Evolutionary conservation across 805 yeast genomes (phyloP), one percentile per base, ranked within the genome.

Genomic region (Kodamaea nitidulidarum): DNA sequence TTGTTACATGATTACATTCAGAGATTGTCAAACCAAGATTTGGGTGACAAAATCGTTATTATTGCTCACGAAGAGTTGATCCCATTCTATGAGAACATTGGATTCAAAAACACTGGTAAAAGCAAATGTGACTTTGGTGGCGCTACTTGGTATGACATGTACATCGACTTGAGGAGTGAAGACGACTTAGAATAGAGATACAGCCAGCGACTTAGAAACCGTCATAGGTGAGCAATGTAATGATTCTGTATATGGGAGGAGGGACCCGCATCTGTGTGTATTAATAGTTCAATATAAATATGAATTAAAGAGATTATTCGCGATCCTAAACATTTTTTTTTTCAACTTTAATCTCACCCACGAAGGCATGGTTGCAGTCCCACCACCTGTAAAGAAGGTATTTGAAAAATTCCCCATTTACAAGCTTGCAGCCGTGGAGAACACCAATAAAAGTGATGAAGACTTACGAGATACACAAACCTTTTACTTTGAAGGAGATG

Each of bases 1-100:
- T 65, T 91, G 54, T 62, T 91, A 52, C 88, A 84, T 50, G 98
- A 91, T 63, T 93, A 86, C 64, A 75, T 90, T 45, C 97, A 93
- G 61, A 86, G 91, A 56, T 67, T 91, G 60, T 78, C 87, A 35
- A 88, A 88, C 58, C 95, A 88, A 58, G 87, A 81, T 49, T 80
- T 88, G 45, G 96, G 93, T 33, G 85, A 80, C 50, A 75, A 78
- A 52, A 80, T 91, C 36, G 76, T 80, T 5, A 69, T 91, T 22
- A 73, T 91, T 43, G 85, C 88, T 21, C 88, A 85, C 53, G 74
- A 78, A 35, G 67, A 72, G 16, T 70, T 88, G 52, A 63, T 81
- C 14, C 81, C 84, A 15, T 90, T 90, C 60, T 91, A 91, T 65
- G 81, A 79, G 52, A 77, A 82, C 50, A 72, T 88, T 27, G 97